phyloP scores from a whole-genome alignment of 2,329 filamentous ascomycete genomes.

The Xylariales sp. region DNA sequence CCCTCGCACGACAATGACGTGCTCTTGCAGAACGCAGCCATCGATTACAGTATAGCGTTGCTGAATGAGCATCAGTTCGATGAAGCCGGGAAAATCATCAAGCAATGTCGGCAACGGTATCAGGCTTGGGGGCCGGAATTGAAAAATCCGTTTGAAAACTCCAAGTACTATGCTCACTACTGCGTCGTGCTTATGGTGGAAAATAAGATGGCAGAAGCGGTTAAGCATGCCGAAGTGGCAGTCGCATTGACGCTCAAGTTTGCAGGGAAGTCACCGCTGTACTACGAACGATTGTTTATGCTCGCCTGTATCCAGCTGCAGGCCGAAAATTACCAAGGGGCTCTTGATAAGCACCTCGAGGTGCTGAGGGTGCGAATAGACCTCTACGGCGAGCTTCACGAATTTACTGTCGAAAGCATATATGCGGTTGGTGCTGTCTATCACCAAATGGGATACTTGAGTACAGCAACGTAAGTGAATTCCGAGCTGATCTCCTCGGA shows the following conservation, averaged over 20 bases:
- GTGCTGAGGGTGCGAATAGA: conserved; percentile 6
- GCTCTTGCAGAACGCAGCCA: conserved; percentile 12
- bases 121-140: conserved; percentile 11
- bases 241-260: neutral
- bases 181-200: conserved; percentile 9
- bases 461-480: conserved; percentile 7
- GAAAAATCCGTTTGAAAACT: conserved; percentile 14
- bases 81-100: conserved; percentile 11
- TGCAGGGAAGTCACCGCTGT: too few species aligned
- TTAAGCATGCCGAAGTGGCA: neutral
- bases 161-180: conserved; percentile 15
- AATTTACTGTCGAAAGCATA: conserved; percentile 7
- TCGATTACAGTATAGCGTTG: conserved; percentile 11
- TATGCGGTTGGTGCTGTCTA: conserved; percentile 11
- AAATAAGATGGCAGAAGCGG: neutral
- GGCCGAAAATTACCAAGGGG: conserved; percentile 4
- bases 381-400: conserved; percentile 5
- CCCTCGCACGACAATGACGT: too few species aligned
- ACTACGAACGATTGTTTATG: too few species aligned
- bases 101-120: conserved; percentile 10
- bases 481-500: too few species aligned
- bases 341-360: conserved; percentile 8
- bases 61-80: conserved; percentile 14
- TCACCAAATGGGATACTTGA: conserved; percentile 3
- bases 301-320: conserved; percentile 8